Conservation (phyloP, 768 basidiomycete species). For the Lanmaoa pseudosensibilis region DNA sequence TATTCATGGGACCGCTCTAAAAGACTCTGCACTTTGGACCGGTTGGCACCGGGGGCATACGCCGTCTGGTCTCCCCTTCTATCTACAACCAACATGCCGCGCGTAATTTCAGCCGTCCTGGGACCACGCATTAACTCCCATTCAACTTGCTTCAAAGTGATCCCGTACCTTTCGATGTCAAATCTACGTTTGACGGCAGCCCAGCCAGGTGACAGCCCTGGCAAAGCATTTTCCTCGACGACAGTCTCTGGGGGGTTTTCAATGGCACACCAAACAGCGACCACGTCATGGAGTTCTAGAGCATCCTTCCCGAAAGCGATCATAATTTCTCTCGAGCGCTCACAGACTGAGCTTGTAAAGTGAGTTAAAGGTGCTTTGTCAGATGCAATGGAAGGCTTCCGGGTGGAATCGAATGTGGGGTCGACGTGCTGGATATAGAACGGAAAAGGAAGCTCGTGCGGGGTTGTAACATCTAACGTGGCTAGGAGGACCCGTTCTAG, state of each 20-base stretch:
- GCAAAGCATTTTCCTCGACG: conserved; percentile 26
- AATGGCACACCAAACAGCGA: conserved; percentile 86
- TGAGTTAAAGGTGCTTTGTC: conserved; percentile 64
- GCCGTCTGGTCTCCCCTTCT: conserved; percentile 64
- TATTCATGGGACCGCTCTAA: conserved; percentile 39
- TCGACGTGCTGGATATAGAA: conserved; percentile 61
- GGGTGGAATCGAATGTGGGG: conserved; percentile 52
- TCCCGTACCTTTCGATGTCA: conserved; percentile 65
- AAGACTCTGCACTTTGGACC: conserved; percentile 58
- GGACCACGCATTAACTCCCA: neutral
- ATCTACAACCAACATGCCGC: conserved; percentile 88
- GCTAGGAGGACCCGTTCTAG: conserved; percentile 66
- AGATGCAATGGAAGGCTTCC: conserved; percentile 43
- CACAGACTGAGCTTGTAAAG: conserved; percentile 79
- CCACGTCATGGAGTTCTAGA: conserved; percentile 89
- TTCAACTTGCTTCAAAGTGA: neutral
- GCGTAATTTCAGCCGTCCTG: conserved; percentile 75
- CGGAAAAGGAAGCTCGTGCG: conserved; percentile 75
- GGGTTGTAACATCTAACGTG: conserved; percentile 81
- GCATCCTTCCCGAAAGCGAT: conserved; percentile 76
- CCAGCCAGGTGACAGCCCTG: conserved; percentile 55
- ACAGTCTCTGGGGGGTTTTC: conserved; percentile 55
- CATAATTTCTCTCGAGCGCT: conserved; percentile 76
- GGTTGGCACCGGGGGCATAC: conserved; percentile 64
- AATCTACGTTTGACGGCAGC: conserved; percentile 50